Evolutionary conservation across 169 alveolate species (phyloP).

Genomic region (Cryptosporidium canis): DNA sequence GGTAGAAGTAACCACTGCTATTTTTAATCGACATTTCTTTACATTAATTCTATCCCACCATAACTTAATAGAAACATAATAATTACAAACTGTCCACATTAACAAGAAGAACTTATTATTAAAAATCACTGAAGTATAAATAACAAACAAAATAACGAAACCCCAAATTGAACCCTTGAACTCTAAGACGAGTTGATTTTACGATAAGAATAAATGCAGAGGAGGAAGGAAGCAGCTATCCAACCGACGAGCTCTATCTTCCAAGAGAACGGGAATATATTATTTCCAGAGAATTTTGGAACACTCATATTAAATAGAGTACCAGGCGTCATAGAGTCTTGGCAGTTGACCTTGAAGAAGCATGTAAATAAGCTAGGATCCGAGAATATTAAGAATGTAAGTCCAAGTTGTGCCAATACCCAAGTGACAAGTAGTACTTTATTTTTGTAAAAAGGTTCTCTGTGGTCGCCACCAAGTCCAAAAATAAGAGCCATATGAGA

Average conservation of each 20-base stretch:
- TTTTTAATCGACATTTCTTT: too few relatives aligned
- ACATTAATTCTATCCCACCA: too few relatives aligned
- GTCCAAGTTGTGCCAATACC: conserved; percentile 46
- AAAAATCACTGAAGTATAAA: too few relatives aligned
- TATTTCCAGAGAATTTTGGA: conserved; percentile 13
- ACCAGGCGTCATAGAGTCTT: conserved; percentile 21
- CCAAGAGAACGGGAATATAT: conserved; percentile 68
- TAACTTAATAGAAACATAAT: too few relatives aligned
- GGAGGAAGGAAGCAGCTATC: conserved; percentile 7
- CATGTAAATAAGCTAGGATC: conserved; percentile 15
- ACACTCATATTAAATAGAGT: not conserved
- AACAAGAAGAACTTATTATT: too few relatives aligned
- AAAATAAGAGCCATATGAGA: conserved; percentile 66
- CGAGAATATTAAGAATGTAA: conserved; percentile 3
- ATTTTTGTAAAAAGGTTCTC: conserved; percentile 60
- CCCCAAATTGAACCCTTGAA: not conserved
- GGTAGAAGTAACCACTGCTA: too few relatives aligned
- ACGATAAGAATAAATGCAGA: not conserved
- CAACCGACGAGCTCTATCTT: conserved; percentile 46
- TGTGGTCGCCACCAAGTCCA: conserved; percentile 55
- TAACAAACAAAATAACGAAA: not conserved
- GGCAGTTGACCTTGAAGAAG: conserved; percentile 37
- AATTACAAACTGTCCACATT: too few relatives aligned
- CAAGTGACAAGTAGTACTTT: conserved; percentile 6
- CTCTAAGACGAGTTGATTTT: not conserved